These are phyloP conservation scores for Fusarium pseudonygamai DNA, from an alignment of 2,329 filamentous ascomycete species.

Conservation along the genomic window DNA sequence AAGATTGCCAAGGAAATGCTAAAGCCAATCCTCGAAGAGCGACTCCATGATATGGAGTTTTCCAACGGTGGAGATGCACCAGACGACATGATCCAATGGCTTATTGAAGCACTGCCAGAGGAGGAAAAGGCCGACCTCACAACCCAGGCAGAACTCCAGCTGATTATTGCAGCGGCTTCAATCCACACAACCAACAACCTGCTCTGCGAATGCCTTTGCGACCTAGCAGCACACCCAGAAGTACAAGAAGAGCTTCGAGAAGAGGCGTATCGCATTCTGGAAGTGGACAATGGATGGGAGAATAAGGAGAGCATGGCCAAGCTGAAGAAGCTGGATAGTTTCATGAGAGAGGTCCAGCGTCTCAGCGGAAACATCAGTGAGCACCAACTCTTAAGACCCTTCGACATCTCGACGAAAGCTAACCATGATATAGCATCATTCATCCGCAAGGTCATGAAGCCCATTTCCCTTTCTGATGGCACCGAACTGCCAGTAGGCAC, in stretches of 20 bases:
- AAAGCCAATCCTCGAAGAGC: conserved; percentile 57
- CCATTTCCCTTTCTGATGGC: conserved; percentile 57
- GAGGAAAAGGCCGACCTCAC: conserved; percentile 51
- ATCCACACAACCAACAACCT: conserved; percentile 58
- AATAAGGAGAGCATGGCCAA: conserved; percentile 55
- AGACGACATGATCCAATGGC: conserved; percentile 58
- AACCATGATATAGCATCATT: conserved; percentile 51
- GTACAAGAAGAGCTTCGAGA: conserved; percentile 58
- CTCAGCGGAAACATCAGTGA: conserved; percentile 55
- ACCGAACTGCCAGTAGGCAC: conserved; percentile 55
- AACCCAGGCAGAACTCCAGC: conserved; percentile 54
- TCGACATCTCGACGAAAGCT: conserved; percentile 3
- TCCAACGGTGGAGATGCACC: conserved; percentile 48
- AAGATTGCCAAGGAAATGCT: conserved; percentile 55
- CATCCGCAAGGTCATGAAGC: conserved; percentile 57
- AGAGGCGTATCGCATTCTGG: conserved; percentile 57
- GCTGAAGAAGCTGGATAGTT: conserved; percentile 59
- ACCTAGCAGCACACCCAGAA: conserved; percentile 59
- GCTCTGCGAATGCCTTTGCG: conserved; percentile 60
- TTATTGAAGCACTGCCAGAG: conserved; percentile 53
- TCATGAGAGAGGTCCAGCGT: conserved; percentile 57
- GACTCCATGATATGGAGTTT: conserved; percentile 53
- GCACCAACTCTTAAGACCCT: conserved; percentile 19
- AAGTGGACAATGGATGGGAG: conserved; percentile 53
- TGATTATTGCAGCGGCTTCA: conserved; percentile 56